Conservation (phyloP, 805 yeast species). For the Candida methanosorbosa region DNA sequence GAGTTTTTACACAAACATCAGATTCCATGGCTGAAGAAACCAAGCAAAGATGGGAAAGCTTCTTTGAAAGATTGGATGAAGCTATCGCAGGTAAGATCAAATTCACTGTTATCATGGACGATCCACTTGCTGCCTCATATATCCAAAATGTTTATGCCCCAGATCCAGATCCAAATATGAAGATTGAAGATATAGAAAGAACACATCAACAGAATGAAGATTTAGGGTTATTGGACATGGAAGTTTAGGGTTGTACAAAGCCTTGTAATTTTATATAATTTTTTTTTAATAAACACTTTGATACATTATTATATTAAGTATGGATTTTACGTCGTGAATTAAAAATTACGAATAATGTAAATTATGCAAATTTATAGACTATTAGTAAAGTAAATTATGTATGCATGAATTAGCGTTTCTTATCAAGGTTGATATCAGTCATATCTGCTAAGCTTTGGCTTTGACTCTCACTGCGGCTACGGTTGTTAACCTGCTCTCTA, state of each 20-base stretch:
- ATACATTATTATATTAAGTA: no score
- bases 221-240: conserved; percentile 64
- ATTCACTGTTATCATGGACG: conserved; percentile 84
- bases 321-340: no score
- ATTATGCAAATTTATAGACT: no score
- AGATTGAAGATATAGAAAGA: conserved; percentile 82
- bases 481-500: neutral
- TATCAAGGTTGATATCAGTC: neutral
- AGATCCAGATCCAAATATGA: conserved; percentile 95
- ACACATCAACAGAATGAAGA: conserved; percentile 85
- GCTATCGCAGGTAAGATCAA: conserved; percentile 77
- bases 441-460: neutral
- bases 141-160: conserved; percentile 99
- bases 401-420: no score
- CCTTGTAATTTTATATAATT: no score
- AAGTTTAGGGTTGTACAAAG: neutral
- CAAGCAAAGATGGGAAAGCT: conserved; percentile 72
- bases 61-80: conserved; percentile 63
- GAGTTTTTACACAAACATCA: conserved; percentile 79
- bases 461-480: no score
- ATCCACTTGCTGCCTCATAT: conserved; percentile 91
- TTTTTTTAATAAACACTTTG: no score
- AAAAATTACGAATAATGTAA: no score
- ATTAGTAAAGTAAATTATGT: no score
- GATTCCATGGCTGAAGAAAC: conserved; percentile 85